Conservation (phyloP, 2,329 filamentous ascomycete genomes). For the Orbilia brochopaga region DNA sequence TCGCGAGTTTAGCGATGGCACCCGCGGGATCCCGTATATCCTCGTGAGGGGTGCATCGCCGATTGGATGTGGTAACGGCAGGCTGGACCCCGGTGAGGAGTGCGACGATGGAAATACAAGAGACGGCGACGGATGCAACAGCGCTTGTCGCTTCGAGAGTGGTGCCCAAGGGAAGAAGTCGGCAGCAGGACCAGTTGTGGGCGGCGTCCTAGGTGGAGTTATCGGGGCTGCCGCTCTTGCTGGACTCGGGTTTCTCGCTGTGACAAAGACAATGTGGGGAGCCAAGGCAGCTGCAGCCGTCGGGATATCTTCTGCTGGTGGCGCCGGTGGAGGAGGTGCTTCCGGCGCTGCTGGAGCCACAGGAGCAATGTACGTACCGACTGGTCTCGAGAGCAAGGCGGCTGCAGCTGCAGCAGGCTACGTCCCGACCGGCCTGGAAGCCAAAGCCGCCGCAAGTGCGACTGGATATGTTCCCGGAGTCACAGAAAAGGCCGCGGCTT, state of each 20-base stretch:
- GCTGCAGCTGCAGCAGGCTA: constrained; percentile 28
- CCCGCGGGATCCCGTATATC: constrained; percentile 59
- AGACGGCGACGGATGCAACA: constrained; percentile 58
- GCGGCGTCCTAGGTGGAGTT: constrained; percentile 23
- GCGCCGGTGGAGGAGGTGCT: constrained; percentile 18
- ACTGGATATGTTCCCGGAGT: constrained; percentile 14
- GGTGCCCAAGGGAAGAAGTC: background rate
- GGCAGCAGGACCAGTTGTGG: constrained; percentile 21
- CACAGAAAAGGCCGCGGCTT: constrained; percentile 17
- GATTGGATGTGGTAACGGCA: constrained; percentile 59
- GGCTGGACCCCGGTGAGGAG: constrained; percentile 58
- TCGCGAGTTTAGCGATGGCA: constrained; percentile 57
- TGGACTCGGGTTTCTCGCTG: constrained; percentile 27
- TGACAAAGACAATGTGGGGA: constrained; percentile 28
- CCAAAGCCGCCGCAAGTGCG: constrained; percentile 12
- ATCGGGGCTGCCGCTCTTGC: constrained; percentile 24
- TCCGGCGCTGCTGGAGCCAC: constrained; percentile 33
- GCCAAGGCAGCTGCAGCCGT: constrained; percentile 32
- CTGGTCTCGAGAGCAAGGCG: constrained; percentile 39
- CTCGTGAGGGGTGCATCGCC: constrained; percentile 60
- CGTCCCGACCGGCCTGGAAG: constrained; percentile 32
- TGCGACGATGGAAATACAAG: constrained; percentile 59
- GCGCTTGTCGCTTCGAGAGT: constrained; percentile 55
- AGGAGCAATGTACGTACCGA: constrained; percentile 45
- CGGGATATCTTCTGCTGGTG: constrained; percentile 22